phyloP scores from a whole-genome alignment of 2,329 filamentous ascomycete genomes.

The Paradendryphiella salina region DNA sequence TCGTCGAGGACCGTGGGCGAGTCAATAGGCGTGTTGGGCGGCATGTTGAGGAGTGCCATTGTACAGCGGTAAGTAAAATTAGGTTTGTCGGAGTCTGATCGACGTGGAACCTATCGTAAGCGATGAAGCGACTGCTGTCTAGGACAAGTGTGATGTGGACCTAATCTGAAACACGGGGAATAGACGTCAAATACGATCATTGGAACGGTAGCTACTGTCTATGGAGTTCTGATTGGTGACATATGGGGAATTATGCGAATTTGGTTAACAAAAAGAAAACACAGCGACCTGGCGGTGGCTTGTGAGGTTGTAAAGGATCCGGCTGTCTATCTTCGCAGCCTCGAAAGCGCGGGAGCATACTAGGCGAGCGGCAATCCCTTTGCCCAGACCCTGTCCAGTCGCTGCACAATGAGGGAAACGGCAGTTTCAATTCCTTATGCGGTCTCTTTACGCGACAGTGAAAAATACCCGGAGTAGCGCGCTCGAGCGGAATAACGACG shows the following conservation, averaged over 20 bases:
- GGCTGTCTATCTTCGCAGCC: constrained; percentile 15
- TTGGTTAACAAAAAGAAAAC: constrained; percentile 18
- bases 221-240: constrained; percentile 18
- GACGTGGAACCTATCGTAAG: constrained; percentile 33
- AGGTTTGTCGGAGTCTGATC: constrained; percentile 19
- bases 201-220: constrained; percentile 17
- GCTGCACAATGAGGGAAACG: not conserved
- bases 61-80: constrained; percentile 17
- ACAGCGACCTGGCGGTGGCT: constrained; percentile 20
- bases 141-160: constrained; percentile 18
- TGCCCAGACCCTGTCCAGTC: not conserved
- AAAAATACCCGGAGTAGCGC: not conserved
- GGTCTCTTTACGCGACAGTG: not conserved
- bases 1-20: constrained; percentile 20
- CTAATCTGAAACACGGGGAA: constrained; percentile 29
- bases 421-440: not conserved
- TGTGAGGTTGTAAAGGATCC: constrained; percentile 7
- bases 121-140: constrained; percentile 21
- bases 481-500: not conserved
- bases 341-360: constrained; percentile 12
- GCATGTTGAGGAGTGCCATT: constrained; percentile 14
- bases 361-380: constrained; percentile 6
- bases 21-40: constrained; percentile 11
- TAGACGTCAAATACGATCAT: constrained; percentile 10
- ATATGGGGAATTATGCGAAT: constrained; percentile 16